These are phyloP conservation scores for Pestalotiopsis sp. DNA, from an alignment of 2,329 filamentous ascomycete species.

Conservation along the genomic window DNA sequence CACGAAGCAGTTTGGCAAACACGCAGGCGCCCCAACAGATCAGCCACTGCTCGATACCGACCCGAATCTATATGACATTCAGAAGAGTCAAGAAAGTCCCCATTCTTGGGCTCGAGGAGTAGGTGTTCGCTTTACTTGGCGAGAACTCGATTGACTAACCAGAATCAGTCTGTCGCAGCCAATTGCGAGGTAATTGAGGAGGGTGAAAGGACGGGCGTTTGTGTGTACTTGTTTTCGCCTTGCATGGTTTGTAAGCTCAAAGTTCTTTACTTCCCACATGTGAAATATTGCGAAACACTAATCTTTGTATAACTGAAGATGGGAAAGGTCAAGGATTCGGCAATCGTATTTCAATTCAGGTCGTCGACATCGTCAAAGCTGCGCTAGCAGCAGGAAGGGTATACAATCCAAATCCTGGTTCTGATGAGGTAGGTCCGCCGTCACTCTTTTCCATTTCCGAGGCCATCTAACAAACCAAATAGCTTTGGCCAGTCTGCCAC, in stretches of 20 bases:
- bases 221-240: background rate
- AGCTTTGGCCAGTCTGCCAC: background rate
- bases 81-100: background rate
- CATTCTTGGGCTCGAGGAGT: background rate
- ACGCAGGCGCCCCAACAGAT: background rate
- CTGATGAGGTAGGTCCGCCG: background rate
- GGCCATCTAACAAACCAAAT: background rate
- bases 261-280: background rate
- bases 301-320: background rate
- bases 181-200: background rate
- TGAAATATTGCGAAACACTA: background rate
- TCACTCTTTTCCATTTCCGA: background rate
- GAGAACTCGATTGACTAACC: no score
- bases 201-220: background rate
- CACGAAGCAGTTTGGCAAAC: background rate
- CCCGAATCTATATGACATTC: background rate
- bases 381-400: background rate
- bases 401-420: background rate
- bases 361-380: background rate
- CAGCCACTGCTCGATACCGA: background rate
- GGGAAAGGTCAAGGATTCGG: background rate
- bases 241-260: background rate
- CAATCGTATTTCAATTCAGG: background rate
- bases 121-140: no score
- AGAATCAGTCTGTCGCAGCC: background rate